Conservation (phyloP, 805 yeast species). For the Jamesozyma spencerorum region DNA sequence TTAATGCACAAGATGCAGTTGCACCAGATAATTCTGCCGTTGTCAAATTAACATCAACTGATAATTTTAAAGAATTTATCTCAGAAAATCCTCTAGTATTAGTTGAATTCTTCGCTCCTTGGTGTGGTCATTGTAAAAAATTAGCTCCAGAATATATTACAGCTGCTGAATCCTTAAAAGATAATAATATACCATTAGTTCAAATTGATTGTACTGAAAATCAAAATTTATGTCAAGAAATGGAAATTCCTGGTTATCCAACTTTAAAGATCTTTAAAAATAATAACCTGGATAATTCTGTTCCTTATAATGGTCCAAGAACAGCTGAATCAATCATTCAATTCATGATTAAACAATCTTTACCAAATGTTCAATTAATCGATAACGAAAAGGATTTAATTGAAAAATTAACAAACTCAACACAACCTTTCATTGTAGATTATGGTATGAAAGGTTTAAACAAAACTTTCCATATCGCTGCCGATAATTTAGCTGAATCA, state of each 20-base stretch:
- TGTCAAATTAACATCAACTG: slow-evolving; percentile 55
- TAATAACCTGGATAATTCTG: slow-evolving; percentile 34
- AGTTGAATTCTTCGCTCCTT: slow-evolving; percentile 88
- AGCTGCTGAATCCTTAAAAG: slow-evolving; percentile 69
- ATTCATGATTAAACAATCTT: slow-evolving; percentile 71
- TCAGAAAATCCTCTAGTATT: slow-evolving; percentile 66
- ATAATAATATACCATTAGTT: slow-evolving; percentile 59
- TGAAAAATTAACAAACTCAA: slow-evolving; percentile 32
- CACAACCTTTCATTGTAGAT: slow-evolving; percentile 52
- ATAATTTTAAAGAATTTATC: slow-evolving; percentile 56
- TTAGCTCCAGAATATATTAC: slow-evolving; percentile 70
- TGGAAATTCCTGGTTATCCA: slow-evolving; percentile 75
- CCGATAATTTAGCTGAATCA: slow-evolving; percentile 55
- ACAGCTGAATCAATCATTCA: slow-evolving; percentile 65
- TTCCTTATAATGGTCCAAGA: slow-evolving; percentile 81
- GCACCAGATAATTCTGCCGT: slow-evolving; percentile 85
- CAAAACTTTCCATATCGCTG: slow-evolving; percentile 52
- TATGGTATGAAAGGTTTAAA: slow-evolving; percentile 37
- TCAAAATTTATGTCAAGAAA: slow-evolving; percentile 56
- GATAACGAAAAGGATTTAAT: slow-evolving; percentile 42
- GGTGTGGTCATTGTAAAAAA: slow-evolving; percentile 96
- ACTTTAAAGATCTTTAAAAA: slow-evolving; percentile 65
- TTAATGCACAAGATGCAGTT: slow-evolving; percentile 43
- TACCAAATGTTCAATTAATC: slow-evolving; percentile 60
- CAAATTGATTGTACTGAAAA: slow-evolving; percentile 82